Base-by-base conservation (phyloP, 352 stramenopile genomes). In the Pythium aristosporum region DNA sequence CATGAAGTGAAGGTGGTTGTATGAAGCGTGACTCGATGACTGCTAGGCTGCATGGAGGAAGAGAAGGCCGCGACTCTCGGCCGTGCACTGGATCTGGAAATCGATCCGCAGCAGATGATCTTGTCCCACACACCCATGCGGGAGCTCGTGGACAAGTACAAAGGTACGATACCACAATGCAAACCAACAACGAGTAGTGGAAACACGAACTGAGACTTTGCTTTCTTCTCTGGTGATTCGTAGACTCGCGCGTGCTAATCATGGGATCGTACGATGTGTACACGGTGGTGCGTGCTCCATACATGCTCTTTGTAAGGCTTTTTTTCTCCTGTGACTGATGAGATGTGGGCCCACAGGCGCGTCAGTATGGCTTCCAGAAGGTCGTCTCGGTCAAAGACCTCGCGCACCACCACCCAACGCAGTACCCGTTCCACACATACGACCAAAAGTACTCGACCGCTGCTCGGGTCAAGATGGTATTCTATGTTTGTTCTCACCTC, bases 41-140 rank as follows among this genome's bases (percentile, higher is more conserved):
- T 39, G 34, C 11, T 30, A 82, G 74, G 91, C 15, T 96, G 88
- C 63, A 87, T 94, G 72, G 91, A 97, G 63, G 71, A 78, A 20
- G 69, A 80, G 15, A 97, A 97, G 70, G 89, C 91, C n/a, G 67
- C 72, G 30, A 90, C 81, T 10, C 63, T 97, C 8, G 82, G 83
- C 28, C 69, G 79, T 1, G 60, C 83, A 13, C 70, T 96, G 47
- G 72, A 87, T 43, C 18, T 87, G 39, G 34, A 72, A n/a, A 88
- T 96, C 21, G 68, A 92, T 20, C 73, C 77, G 3, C 59, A 78
- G 59, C 85, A 96, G 52, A 83, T 96, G 80, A 76, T 96, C 23
- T 72, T 96, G 30, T 96, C 88, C 25, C 91, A 97, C 64, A 96
- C 87, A 44, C 91, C 91, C 9, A 96, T 97, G 88, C 83, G 82